These are phyloP conservation scores for Jaltomata sinuosa DNA, from an alignment of 257 asterid genomes.

Conservation along the genomic window DNA sequence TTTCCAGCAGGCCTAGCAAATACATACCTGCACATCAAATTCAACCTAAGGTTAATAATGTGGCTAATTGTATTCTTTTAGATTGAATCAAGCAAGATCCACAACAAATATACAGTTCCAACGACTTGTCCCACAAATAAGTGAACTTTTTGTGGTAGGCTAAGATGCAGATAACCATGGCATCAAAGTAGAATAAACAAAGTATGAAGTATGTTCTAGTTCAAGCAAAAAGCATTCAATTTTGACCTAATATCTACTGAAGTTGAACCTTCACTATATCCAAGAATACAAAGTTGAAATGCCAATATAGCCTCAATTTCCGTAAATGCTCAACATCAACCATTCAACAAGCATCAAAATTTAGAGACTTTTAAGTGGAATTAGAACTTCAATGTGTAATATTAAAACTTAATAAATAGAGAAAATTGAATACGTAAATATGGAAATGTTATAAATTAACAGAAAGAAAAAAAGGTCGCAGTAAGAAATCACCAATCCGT, in stretches of 20 bases:
- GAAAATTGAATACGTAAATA: not conserved
- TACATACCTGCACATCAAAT: conserved; percentile 50
- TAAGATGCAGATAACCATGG: not conserved
- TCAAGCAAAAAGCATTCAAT: not conserved
- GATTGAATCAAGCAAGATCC: not conserved
- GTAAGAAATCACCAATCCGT: conserved; percentile 50
- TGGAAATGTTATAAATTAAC: not conserved
- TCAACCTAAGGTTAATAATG: not conserved
- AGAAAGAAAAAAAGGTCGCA: no score
- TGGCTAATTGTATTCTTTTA: not conserved
- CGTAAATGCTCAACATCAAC: not conserved
- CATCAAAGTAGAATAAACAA: not conserved
- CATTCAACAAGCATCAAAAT: not conserved
- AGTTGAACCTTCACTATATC: not conserved
- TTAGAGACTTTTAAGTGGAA: not conserved
- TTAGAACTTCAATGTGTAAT: not conserved
- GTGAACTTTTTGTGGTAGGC: not conserved
- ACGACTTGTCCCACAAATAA: not conserved
- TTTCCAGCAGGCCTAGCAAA: conserved; percentile 91
- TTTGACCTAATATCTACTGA: not conserved
- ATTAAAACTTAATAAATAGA: not conserved
- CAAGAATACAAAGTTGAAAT: not conserved
- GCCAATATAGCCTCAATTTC: not conserved
- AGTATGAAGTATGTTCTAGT: not conserved
- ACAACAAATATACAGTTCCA: not conserved